Evolutionary conservation across 495 filamentous ascomycete genomes (phyloP).

Genomic region (Hyaloscypha finlandica): DNA sequence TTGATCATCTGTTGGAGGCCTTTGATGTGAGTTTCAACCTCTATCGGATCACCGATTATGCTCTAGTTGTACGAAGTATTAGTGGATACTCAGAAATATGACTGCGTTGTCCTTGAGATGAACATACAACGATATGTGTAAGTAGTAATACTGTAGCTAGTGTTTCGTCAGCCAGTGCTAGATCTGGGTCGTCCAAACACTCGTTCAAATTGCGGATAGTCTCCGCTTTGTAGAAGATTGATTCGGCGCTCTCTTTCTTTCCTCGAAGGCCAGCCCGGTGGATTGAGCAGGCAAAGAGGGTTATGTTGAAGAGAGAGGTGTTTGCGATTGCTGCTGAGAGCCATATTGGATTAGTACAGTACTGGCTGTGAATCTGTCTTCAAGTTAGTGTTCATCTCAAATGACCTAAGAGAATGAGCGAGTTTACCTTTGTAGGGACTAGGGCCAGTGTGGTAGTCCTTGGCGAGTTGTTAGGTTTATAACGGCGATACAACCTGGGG

Average conservation of each 20-base stretch:
- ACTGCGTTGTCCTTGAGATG: not conserved
- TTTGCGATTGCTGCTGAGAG: constrained; percentile 18
- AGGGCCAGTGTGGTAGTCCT: constrained; percentile 18
- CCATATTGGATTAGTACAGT: constrained; percentile 28
- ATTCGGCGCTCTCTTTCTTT: constrained; percentile 13
- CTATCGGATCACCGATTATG: constrained; percentile 15
- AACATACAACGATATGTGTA: constrained; percentile 21
- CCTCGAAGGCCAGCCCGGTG: constrained; percentile 12
- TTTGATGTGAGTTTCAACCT: constrained; percentile 21
- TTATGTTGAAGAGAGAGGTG: constrained; percentile 22
- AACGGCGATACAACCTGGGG: not conserved
- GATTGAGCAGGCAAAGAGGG: constrained; percentile 21
- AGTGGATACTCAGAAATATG: no score
- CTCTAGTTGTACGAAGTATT: not conserved
- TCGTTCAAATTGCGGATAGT: constrained; percentile 23
- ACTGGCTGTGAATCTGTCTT: constrained; percentile 21
- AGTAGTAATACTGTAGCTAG: constrained; percentile 22
- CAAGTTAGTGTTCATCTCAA: no score
- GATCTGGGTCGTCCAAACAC: constrained; percentile 4
- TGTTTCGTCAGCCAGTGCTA: constrained; percentile 17
- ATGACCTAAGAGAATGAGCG: no score
- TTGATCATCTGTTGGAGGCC: constrained; percentile 23
- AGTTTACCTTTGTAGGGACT: constrained; percentile 13
- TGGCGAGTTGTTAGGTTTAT: constrained; percentile 1
- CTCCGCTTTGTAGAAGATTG: constrained; percentile 20